Percentiles rank a stretch among this genome's conserved stretches.
Evolutionary conservation across 164 flowering plant genomes (phyloP).

Genomic region (Kingdonia uniflora): DNA sequence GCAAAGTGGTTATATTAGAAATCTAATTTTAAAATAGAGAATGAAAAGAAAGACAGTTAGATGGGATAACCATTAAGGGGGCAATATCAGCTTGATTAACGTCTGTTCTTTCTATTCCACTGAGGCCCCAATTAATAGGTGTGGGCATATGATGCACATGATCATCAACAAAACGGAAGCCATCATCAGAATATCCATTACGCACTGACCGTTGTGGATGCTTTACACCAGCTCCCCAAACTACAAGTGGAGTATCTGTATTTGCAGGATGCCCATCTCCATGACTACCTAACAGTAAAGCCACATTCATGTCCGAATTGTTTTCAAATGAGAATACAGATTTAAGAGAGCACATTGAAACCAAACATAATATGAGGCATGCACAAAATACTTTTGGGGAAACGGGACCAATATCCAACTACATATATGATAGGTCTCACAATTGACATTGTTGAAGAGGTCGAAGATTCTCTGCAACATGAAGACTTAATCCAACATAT

Average conservation of each 20-base stretch:
- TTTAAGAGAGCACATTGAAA: no score
- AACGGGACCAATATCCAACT: no score
- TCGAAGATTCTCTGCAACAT: no score
- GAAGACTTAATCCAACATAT: no score
- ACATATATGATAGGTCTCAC: no score
- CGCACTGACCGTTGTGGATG: conserved; percentile 39
- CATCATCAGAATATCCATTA: conserved; percentile 31
- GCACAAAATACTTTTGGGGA: no score
- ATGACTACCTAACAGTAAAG: conserved; percentile 73
- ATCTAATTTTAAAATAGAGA: background rate
- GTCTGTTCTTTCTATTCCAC: conserved; percentile 70
- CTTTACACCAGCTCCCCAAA: conserved; percentile 91
- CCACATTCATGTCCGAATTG: conserved; percentile 17
- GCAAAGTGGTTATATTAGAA: background rate
- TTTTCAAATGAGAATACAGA: background rate
- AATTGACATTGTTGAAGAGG: no score
- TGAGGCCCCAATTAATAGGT: conserved; percentile 83
- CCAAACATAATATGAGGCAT: no score
- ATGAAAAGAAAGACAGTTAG: conserved; percentile 9
- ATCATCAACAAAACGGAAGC: conserved; percentile 71
- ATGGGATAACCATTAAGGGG: conserved; percentile 68
- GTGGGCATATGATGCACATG: conserved; percentile 85
- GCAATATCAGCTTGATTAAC: conserved; percentile 99
- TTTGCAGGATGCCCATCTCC: conserved; percentile 96
- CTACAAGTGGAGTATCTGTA: conserved; percentile 97